Percentiles rank a stretch among this genome's conserved stretches.
phyloP scores from a whole-genome alignment of 805 yeast genomes.

The Zygosaccharomyces bailii region DNA sequence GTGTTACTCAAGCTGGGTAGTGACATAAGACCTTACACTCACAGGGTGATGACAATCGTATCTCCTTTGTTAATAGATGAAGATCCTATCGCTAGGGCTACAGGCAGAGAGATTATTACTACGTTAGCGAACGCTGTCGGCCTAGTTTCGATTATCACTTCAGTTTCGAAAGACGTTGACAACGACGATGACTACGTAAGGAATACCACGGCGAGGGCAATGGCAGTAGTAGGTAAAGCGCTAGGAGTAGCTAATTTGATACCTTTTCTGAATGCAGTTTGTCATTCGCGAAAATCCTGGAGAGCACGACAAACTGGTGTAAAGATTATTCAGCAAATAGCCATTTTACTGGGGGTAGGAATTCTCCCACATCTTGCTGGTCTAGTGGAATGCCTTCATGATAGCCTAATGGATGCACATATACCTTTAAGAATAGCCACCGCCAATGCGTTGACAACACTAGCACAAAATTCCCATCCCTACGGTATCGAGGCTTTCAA shows the following conservation, averaged over 20 bases:
- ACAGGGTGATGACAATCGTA: constrained; percentile 65
- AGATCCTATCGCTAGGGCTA: constrained; percentile 66
- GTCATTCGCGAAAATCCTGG: constrained; percentile 74
- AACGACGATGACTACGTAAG: constrained; percentile 78
- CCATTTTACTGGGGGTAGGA: constrained; percentile 63
- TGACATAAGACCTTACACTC: constrained; percentile 66
- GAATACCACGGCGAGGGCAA: constrained; percentile 67
- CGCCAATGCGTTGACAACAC: constrained; percentile 64
- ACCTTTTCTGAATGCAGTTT: constrained; percentile 80
- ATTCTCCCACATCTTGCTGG: constrained; percentile 69
- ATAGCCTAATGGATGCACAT: constrained; percentile 64
- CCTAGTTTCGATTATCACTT: constrained; percentile 69
- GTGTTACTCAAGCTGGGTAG: constrained; percentile 64
- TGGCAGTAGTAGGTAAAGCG: constrained; percentile 81
- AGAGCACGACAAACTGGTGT: constrained; percentile 81
- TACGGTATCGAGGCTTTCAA: constrained; percentile 91
- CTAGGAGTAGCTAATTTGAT: constrained; percentile 67
- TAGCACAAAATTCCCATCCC: constrained; percentile 82
- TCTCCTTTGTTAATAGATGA: constrained; percentile 80
- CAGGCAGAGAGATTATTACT: constrained; percentile 75
- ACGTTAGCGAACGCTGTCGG: constrained; percentile 81
- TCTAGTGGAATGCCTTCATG: constrained; percentile 57
- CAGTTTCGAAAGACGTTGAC: constrained; percentile 78
- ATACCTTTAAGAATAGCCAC: constrained; percentile 63
- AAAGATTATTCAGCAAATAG: constrained; percentile 71